Percentiles rank a stretch among this genome's conserved stretches.
Evolutionary conservation across 2,329 filamentous ascomycete genomes (phyloP).

Genomic region (Aspergillus udagawae): DNA sequence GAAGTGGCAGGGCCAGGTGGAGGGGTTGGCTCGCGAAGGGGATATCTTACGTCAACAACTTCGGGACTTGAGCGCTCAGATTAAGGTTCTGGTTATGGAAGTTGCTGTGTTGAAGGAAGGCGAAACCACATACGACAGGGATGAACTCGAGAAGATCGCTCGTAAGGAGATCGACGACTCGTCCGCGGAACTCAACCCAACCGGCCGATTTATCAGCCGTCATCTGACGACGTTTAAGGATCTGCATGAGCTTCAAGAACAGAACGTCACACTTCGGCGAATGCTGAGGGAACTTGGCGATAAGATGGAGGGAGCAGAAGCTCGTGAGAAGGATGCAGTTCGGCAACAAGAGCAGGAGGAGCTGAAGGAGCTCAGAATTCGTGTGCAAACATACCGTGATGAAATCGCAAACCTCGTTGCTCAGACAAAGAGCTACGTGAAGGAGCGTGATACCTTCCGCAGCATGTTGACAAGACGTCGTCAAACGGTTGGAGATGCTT

Average conservation of each 20-base stretch:
- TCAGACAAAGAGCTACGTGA: conserved; percentile 87
- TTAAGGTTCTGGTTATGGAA: conserved; percentile 87
- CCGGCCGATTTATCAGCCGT: conserved; percentile 82
- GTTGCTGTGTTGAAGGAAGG: conserved; percentile 71
- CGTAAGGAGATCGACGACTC: conserved; percentile 70
- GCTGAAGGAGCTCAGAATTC: conserved; percentile 67
- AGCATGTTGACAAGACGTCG: conserved; percentile 81
- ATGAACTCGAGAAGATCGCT: conserved; percentile 73
- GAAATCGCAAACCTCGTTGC: conserved; percentile 77
- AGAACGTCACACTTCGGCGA: conserved; percentile 79
- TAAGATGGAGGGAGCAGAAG: conserved; percentile 87
- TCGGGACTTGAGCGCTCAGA: conserved; percentile 81
- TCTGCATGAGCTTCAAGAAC: conserved; percentile 76
- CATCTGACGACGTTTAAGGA: conserved; percentile 87
- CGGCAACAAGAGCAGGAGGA: conserved; percentile 60
- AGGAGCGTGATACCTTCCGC: conserved; percentile 96
- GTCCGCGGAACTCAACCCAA: conserved; percentile 72
- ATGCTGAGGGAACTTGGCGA: conserved; percentile 81
- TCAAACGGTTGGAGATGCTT: conserved; percentile 56
- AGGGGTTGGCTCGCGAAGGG: conserved; percentile 59
- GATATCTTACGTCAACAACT: conserved; percentile 81
- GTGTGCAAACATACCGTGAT: conserved; percentile 75
- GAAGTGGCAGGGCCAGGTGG: conserved; percentile 71
- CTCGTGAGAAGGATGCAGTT: conserved; percentile 56
- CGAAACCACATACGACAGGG: conserved; percentile 70